phyloP scores from a whole-genome alignment of 352 stramenopile genomes.

The Phytophthora constricta region DNA sequence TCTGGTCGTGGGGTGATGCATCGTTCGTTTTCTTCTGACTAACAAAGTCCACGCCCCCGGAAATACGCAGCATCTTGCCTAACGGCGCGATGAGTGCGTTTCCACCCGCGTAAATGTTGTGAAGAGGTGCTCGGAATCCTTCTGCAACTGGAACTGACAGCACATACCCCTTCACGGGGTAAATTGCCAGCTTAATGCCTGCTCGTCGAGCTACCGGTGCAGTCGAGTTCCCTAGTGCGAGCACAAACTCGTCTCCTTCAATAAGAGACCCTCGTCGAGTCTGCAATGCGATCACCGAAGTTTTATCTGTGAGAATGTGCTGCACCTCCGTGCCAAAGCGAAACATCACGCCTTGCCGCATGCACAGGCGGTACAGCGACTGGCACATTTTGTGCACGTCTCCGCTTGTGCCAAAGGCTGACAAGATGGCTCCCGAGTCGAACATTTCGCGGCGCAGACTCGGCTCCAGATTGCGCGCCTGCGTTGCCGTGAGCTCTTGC shows the following conservation, averaged over 20 bases:
- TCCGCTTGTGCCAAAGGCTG: constrained; percentile 82
- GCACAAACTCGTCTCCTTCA: constrained; percentile 87
- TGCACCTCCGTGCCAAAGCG: constrained; percentile 86
- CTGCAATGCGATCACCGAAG: constrained; percentile 81
- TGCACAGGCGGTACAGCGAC: constrained; percentile 79
- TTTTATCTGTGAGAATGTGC: constrained; percentile 80
- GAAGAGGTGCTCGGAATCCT: constrained; percentile 63
- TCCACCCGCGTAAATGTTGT: constrained; percentile 87
- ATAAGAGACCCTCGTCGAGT: constrained; percentile 82
- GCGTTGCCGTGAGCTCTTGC: constrained; percentile 57
- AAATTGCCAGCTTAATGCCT: constrained; percentile 81
- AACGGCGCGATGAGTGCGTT: constrained; percentile 80
- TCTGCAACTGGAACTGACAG: constrained; percentile 80
- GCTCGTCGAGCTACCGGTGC: constrained; percentile 68
- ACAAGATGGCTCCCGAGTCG: constrained; percentile 72
- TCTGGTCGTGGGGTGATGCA: constrained; percentile 69
- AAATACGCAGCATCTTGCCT: constrained; percentile 76
- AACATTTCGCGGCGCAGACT: constrained; percentile 66
- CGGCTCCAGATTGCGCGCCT: constrained; percentile 76
- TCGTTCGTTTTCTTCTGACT: constrained; percentile 59
- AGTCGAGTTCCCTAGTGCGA: constrained; percentile 83
- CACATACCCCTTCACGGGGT: constrained; percentile 88
- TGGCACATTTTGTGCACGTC: constrained; percentile 91
- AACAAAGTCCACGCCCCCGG: constrained; percentile 81
- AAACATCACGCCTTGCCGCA: constrained; percentile 89